These are phyloP conservation scores for Catharanthus roseus DNA, from an alignment of 257 asterid genomes.

Conservation along the genomic window DNA sequence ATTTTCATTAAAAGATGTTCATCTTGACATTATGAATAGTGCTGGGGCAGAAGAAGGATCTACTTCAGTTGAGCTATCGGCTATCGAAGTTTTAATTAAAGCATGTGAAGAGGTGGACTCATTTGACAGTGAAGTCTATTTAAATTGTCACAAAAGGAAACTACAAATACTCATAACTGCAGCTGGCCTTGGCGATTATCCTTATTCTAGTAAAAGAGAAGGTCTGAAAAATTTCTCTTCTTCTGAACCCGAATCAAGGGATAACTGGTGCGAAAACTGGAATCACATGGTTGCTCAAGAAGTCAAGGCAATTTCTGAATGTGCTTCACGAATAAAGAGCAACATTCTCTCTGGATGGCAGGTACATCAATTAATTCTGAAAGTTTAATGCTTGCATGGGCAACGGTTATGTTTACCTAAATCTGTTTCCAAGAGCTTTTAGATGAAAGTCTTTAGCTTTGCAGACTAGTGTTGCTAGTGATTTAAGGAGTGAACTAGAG, in stretches of 20 bases:
- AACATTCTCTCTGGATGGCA: constrained; percentile 34
- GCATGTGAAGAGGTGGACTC: constrained; percentile 65
- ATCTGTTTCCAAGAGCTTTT: background rate
- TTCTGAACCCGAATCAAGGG: constrained; percentile 55
- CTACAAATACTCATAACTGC: constrained; percentile 68
- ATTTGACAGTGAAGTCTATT: constrained; percentile 56
- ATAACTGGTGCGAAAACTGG: constrained; percentile 48
- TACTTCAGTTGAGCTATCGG: constrained; percentile 69
- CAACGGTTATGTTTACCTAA: background rate
- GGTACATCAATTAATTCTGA: constrained; percentile 39
- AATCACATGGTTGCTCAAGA: constrained; percentile 62
- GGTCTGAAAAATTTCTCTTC: constrained; percentile 30
- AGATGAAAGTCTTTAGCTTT: background rate
- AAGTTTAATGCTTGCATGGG: constrained; percentile 13
- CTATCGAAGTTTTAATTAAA: constrained; percentile 68
- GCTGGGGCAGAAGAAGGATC: constrained; percentile 51
- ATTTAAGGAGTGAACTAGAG: background rate
- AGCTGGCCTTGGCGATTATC: constrained; percentile 47
- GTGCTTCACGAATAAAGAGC: constrained; percentile 59
- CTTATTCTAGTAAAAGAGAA: constrained; percentile 33
- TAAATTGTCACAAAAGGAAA: constrained; percentile 84
- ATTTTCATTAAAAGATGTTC: constrained; percentile 50
- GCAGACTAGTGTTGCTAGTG: background rate
- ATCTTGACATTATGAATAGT: constrained; percentile 38
- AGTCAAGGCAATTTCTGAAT: constrained; percentile 81